phyloP scores from a whole-genome alignment of 2,329 filamentous ascomycete genomes.

The Ciborinia camelliae region DNA sequence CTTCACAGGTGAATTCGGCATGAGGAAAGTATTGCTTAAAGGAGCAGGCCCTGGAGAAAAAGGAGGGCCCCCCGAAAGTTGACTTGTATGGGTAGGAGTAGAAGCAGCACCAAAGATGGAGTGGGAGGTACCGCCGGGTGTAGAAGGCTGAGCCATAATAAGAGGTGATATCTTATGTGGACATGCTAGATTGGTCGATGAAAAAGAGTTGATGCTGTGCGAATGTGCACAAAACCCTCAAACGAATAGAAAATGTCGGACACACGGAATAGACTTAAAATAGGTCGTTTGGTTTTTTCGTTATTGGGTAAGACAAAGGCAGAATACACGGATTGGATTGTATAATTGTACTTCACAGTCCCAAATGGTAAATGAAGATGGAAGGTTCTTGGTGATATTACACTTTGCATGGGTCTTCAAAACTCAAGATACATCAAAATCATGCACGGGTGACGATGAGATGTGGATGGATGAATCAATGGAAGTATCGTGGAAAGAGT shows the following conservation, averaged over 20 bases:
- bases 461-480: neutral
- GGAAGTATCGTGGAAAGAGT: neutral
- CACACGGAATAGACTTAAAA: neutral
- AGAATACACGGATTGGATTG: neutral
- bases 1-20: slow-evolving; percentile 80
- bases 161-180: slow-evolving; percentile 18
- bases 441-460: slow-evolving; percentile 12
- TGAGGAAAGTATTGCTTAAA: slow-evolving; percentile 80
- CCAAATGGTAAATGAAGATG: neutral
- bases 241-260: neutral
- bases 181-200: slow-evolving; percentile 24
- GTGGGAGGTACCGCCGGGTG: slow-evolving; percentile 41
- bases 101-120: slow-evolving; percentile 49
- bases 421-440: slow-evolving; percentile 5
- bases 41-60: slow-evolving; percentile 50
- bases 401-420: neutral
- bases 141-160: slow-evolving; percentile 46
- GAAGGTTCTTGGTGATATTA: neutral
- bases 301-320: neutral
- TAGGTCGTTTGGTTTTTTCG: neutral
- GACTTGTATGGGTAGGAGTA: slow-evolving; percentile 22
- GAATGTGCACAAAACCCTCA: slow-evolving; percentile 10
- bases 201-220: slow-evolving; percentile 10
- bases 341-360: neutral
- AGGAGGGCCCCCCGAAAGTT: slow-evolving; percentile 23